Evolutionary conservation across 2,329 filamentous ascomycete species (phyloP).

Genomic region (Arthrinium phaeospermum): DNA sequence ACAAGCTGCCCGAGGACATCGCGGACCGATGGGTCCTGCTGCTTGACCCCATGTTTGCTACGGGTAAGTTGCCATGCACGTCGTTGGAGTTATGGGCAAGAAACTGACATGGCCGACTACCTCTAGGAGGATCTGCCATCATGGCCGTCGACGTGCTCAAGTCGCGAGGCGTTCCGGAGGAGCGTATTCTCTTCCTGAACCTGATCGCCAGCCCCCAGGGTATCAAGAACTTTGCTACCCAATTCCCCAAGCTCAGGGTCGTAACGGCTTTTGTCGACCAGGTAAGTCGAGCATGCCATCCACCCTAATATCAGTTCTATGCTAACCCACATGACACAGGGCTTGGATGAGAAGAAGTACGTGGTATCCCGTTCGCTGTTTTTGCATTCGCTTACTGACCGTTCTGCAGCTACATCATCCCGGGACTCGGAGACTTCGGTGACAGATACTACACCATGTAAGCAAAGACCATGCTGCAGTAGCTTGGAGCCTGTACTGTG

Average conservation of each 20-base stretch:
- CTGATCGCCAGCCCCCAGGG: constrained; percentile 97
- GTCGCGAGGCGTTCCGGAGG: constrained; percentile 88
- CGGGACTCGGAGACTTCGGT: constrained; percentile 92
- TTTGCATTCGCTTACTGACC: constrained; percentile 43
- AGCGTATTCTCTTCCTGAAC: constrained; percentile 95
- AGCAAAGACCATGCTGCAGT: constrained; percentile 26
- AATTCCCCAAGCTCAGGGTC: constrained; percentile 87
- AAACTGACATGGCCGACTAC: constrained; percentile 23
- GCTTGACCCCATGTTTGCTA: constrained; percentile 98
- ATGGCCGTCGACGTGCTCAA: constrained; percentile 97
- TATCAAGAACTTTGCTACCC: constrained; percentile 84
- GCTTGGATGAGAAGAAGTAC: constrained; percentile 97
- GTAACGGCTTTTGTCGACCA: constrained; percentile 96
- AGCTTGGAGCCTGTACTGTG: constrained; percentile 5
- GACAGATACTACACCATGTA: constrained; percentile 94
- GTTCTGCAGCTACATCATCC: constrained; percentile 84
- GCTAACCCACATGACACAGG: constrained; percentile 50
- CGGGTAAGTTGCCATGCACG: constrained; percentile 61
- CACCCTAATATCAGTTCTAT: background rate
- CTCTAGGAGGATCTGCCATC: constrained; percentile 84
- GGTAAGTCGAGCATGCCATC: constrained; percentile 42
- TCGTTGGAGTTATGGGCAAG: constrained; percentile 3
- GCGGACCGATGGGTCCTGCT: constrained; percentile 90
- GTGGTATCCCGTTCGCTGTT: constrained; percentile 31
- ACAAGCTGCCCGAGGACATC: constrained; percentile 96